phyloP scores from a whole-genome alignment of 2,329 filamentous ascomycete genomes.

The Ascochyta viciae-villosae region DNA sequence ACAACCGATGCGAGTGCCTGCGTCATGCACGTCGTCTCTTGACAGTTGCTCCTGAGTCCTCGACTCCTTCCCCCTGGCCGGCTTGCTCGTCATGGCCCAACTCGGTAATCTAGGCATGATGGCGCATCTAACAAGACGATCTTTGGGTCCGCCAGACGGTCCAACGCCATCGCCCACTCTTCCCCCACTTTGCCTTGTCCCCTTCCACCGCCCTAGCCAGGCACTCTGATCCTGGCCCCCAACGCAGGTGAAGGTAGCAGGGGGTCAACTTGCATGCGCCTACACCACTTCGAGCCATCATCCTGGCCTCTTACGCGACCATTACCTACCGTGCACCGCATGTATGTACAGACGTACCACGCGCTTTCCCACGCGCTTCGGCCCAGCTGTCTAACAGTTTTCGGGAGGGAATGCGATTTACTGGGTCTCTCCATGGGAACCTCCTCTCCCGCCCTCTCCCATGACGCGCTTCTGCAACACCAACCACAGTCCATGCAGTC shows the following conservation, averaged over 20 bases:
- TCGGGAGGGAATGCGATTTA: constrained; percentile 19
- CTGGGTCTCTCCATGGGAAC: constrained; percentile 14
- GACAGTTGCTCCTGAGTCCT: background rate
- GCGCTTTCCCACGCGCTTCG: constrained; percentile 4
- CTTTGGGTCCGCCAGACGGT: constrained; percentile 8
- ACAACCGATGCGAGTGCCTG: constrained; percentile 8
- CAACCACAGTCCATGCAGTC: constrained; percentile 3
- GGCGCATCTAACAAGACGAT: constrained; percentile 9
- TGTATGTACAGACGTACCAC: background rate
- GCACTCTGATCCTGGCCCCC: constrained; percentile 11
- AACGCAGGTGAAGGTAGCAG: background rate
- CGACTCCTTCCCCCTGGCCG: too few species aligned
- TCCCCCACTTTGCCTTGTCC: constrained; percentile 18
- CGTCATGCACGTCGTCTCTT: constrained; percentile 13
- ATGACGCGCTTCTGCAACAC: constrained; percentile 17
- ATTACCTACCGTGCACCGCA: too few species aligned
- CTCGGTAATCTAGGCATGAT: background rate
- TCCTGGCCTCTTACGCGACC: constrained; percentile 8
- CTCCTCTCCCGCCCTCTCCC: constrained; percentile 1
- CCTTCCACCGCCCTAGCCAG: background rate
- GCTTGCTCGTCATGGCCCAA: too few species aligned
- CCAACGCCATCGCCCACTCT: constrained; percentile 15
- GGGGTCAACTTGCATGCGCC: constrained; percentile 3
- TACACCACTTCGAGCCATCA: constrained; percentile 7
- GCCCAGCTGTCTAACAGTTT: constrained; percentile 12